Evolutionary conservation across 768 basidiomycete genomes (phyloP).

Genomic region (Imleria badia): DNA sequence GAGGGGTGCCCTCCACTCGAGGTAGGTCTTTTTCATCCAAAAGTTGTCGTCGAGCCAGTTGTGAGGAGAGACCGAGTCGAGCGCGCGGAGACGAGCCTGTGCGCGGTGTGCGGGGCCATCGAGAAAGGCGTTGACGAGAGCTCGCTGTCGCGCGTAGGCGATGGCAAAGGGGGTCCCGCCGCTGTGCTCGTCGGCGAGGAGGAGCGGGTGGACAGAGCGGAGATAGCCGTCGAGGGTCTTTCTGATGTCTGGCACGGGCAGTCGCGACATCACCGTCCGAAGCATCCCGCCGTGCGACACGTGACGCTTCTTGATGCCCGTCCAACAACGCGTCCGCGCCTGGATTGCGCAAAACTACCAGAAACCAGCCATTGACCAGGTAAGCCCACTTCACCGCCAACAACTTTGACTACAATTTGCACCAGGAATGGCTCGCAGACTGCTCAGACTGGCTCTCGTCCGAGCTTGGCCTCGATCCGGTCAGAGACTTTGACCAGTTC

Average conservation of each 20-base stretch:
- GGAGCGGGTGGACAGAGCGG: constrained; percentile 71
- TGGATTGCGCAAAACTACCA: constrained; percentile 60
- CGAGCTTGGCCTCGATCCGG: constrained; percentile 48
- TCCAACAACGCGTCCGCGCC: constrained; percentile 36
- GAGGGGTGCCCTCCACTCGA: constrained; percentile 83
- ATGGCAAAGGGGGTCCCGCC: constrained; percentile 48
- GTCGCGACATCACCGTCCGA: constrained; percentile 34
- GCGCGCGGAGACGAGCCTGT: constrained; percentile 45
- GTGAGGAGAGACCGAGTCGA: constrained; percentile 78
- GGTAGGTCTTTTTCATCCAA: constrained; percentile 87
- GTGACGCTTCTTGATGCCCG: constrained; percentile 20
- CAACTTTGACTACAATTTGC: not conserved
- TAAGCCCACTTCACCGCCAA: constrained; percentile 25
- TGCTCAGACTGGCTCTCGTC: constrained; percentile 65
- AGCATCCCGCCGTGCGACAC: constrained; percentile 13
- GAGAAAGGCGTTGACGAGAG: constrained; percentile 19
- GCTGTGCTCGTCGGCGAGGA: constrained; percentile 69
- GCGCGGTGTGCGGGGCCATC: constrained; percentile 13
- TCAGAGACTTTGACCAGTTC: constrained; percentile 49
- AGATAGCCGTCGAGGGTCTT: constrained; percentile 78
- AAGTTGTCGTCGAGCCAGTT: constrained; percentile 97
- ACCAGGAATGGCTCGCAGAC: constrained; percentile 72
- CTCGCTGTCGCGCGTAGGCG: constrained; percentile 20
- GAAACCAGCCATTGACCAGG: constrained; percentile 63
- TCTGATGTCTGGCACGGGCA: constrained; percentile 80